These are phyloP conservation scores for Quaeritorhiza haematococci DNA, from an alignment of 371 early-diverging fungal species.

Conservation along the genomic window DNA sequence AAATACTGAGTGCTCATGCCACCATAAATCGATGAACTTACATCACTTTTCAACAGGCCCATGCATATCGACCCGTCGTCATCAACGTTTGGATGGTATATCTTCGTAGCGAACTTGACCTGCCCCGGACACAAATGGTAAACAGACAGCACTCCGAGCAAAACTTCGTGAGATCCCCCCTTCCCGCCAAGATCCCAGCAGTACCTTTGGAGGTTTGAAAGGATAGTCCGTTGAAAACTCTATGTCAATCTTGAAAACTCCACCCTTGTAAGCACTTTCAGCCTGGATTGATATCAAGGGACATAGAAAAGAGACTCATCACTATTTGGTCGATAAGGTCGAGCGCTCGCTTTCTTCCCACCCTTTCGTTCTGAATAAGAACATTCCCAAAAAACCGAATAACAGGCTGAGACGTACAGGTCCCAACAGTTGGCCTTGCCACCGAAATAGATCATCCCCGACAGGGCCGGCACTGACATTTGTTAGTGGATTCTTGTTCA, in stretches of 20 bases:
- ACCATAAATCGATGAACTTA: too few species aligned
- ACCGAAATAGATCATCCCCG: constrained; percentile 66
- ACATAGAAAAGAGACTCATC: constrained; percentile 1
- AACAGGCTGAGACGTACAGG: constrained; percentile 25
- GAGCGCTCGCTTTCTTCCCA: neutral
- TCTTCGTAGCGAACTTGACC: constrained; percentile 79
- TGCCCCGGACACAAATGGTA: constrained; percentile 11
- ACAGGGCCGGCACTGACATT: constrained; percentile 63
- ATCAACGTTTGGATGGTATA: constrained; percentile 93
- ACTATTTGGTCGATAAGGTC: neutral
- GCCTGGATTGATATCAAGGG: constrained; percentile 25
- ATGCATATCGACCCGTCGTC: constrained; percentile 74
- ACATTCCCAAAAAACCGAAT: neutral
- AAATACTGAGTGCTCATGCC: neutral
- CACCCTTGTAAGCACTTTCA: constrained; percentile 76
- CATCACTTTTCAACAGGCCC: constrained; percentile 75
- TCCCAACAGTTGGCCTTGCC: constrained; percentile 62
- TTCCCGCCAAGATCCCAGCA: neutral
- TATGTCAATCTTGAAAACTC: constrained; percentile 76
- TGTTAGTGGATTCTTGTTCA: constrained; percentile 62
- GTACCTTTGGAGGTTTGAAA: constrained; percentile 85
- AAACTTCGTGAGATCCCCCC: neutral
- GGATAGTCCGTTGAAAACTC: constrained; percentile 83
- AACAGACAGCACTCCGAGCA: neutral
- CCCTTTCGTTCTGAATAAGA: neutral